Conservation (phyloP, 1,284 basidiomycete species). For the Wallemia mellicola region DNA sequence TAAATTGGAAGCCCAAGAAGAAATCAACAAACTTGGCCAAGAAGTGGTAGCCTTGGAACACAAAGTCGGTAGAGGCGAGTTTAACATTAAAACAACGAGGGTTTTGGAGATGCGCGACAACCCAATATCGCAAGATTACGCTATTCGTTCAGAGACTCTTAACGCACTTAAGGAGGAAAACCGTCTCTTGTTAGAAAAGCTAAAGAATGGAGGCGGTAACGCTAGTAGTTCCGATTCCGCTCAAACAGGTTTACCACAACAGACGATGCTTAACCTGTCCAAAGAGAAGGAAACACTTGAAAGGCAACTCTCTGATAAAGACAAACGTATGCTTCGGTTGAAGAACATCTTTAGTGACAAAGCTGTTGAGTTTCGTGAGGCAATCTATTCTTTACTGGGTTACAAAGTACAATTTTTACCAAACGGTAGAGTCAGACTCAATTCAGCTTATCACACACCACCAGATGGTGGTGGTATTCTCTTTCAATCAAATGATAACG, state of each 20-base stretch:
- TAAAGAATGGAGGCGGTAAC: slow-evolving; percentile 11
- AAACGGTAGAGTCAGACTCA: slow-evolving; percentile 51
- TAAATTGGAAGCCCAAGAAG: slow-evolving; percentile 18
- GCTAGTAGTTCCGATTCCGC: neutral
- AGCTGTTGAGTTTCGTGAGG: slow-evolving; percentile 46
- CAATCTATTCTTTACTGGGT: slow-evolving; percentile 46
- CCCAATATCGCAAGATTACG: slow-evolving; percentile 39
- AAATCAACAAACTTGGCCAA: slow-evolving; percentile 33
- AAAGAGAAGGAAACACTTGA: slow-evolving; percentile 31
- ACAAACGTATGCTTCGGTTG: slow-evolving; percentile 39
- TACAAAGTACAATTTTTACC: slow-evolving; percentile 56
- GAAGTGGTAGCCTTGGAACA: slow-evolving; percentile 39
- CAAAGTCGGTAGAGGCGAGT: slow-evolving; percentile 42
- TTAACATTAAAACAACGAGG: slow-evolving; percentile 36
- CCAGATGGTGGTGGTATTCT: slow-evolving; percentile 20
- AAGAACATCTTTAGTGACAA: slow-evolving; percentile 46
- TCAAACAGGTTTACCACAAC: slow-evolving; percentile 7
- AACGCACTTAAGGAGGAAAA: slow-evolving; percentile 45
- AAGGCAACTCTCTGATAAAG: slow-evolving; percentile 20
- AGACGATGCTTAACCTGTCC: slow-evolving; percentile 33
- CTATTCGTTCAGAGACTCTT: slow-evolving; percentile 32
- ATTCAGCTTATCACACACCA: slow-evolving; percentile 35
- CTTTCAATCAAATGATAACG: slow-evolving; percentile 19
- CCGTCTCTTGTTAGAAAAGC: slow-evolving; percentile 23
- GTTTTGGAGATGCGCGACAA: slow-evolving; percentile 40